Base-by-base conservation (phyloP, 768 basidiomycete genomes). In the Collybiopsis confluens region DNA sequence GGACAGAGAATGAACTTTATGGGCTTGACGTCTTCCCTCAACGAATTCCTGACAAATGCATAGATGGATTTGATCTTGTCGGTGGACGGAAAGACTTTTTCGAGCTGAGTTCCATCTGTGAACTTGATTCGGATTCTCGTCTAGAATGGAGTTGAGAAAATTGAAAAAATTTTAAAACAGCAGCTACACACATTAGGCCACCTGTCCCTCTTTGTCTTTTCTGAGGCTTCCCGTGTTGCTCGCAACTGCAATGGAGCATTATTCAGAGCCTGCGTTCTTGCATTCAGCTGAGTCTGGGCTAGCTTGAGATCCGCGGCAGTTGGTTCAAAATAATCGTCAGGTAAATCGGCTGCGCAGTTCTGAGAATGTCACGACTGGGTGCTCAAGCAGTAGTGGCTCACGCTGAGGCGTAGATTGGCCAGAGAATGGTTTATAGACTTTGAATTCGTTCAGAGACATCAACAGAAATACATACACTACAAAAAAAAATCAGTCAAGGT, bases 1-100 rank as follows among this genome's bases (percentile, higher is more conserved):
- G 49, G 61, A 94, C 92, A 95, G 36, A 96, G 75, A 36, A 92
- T 76, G 62, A 93, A 96, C 61, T 92, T 91, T 68, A 82, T 81
- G 2, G 84, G 77, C 64, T 89, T 83, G 42, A 85, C 81, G 56
- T 92, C 89, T 53, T 90, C 88, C 40, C 81, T 72, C 30, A 96
- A 71, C 20, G 81, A 80, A 28, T 74, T 70, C 30, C 86, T 80
- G 49, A 93, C 90, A 58, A 94, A 94, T 9, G 88, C 89, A 64
- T 96, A 95, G 8, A 96, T 81, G 2, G 86, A 75, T 46, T 80
- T 79, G 47, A 96, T 91, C 66, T 88, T 93, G 68, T 84, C 81
- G 3, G 79, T 79, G 5, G 92, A 93, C 2, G 83, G 76, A 62
- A 95, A 94, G 0, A 70, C 68, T 60, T 82, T 85, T 70, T 96